phyloP scores from a whole-genome alignment of 345 rosid species.

The Corchorus olitorius region DNA sequence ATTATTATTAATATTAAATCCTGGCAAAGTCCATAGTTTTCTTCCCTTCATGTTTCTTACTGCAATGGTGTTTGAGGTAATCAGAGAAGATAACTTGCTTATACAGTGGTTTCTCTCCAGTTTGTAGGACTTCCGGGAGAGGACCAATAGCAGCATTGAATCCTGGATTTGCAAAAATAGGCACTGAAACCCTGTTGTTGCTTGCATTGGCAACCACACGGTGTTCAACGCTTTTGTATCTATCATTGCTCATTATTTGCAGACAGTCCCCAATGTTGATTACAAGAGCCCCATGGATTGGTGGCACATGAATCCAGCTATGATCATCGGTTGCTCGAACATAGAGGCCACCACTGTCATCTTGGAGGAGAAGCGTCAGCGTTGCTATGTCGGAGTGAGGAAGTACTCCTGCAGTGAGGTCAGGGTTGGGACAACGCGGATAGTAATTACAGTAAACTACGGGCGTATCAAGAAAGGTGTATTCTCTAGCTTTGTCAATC shows the following conservation, averaged over 20 bases:
- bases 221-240: conserved; percentile 36
- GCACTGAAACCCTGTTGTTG: conserved; percentile 34
- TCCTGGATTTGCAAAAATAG: conserved; percentile 30
- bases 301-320: conserved; percentile 38
- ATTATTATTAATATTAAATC: too few species aligned
- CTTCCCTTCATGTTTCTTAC: conserved; percentile 36
- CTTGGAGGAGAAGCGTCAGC: conserved; percentile 34
- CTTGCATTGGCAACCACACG: conserved; percentile 25
- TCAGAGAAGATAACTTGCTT: conserved; percentile 27
- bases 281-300: conserved; percentile 32
- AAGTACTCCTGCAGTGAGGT: conserved; percentile 25
- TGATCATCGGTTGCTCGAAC: conserved; percentile 17
- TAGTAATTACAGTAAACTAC: conserved; percentile 26
- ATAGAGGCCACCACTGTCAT: conserved; percentile 32
- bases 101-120: conserved; percentile 24
- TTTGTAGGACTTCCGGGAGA: conserved; percentile 23
- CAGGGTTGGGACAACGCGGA: conserved; percentile 33
- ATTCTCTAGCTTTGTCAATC: conserved; percentile 14
- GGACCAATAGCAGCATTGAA: conserved; percentile 26
- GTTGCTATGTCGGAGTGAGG: conserved; percentile 36
- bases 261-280: conserved; percentile 31
- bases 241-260: conserved; percentile 42
- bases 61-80: conserved; percentile 29
- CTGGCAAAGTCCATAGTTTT: conserved; percentile 25
- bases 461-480: conserved; percentile 16